These are phyloP conservation scores for Chalaropsis ovoidea DNA, from an alignment of 2,329 filamentous ascomycete genomes.

Conservation along the genomic window DNA sequence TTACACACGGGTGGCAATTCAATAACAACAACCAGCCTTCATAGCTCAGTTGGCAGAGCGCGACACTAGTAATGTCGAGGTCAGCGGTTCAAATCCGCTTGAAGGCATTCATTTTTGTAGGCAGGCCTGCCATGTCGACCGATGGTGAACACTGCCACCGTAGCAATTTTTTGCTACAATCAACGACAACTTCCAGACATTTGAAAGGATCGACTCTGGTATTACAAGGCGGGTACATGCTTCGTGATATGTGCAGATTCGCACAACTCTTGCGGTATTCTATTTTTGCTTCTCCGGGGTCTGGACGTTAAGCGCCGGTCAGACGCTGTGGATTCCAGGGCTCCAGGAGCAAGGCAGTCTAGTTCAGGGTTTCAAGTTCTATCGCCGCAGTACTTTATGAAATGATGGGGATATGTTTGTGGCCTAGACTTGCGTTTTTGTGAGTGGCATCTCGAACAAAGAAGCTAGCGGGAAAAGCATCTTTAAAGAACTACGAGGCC, in stretches of 20 bases:
- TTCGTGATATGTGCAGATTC: background rate
- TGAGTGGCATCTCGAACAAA: no score
- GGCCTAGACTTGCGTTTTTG: no score
- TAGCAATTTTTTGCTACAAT: background rate
- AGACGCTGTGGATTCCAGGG: background rate
- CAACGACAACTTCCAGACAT: no score
- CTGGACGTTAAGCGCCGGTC: background rate
- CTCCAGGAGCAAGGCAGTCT: background rate
- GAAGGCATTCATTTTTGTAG: constrained; percentile 22
- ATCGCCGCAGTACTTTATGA: background rate
- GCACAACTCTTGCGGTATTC: background rate
- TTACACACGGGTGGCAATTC: no score
- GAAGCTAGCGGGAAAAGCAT: no score
- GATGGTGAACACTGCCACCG: no score
- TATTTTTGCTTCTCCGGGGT: background rate
- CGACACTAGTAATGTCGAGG: constrained; percentile 20
- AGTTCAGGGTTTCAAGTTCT: background rate
- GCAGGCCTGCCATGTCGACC: no score
- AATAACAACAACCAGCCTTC: background rate
- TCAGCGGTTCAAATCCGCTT: constrained; percentile 21
- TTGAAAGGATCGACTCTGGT: background rate
- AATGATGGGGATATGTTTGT: background rate
- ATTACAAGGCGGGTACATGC: background rate
- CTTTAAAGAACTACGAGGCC: no score
- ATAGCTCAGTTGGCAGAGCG: constrained; percentile 23